Base-by-base conservation (phyloP, 73 alveolate species). In the Paramecium sonneborni region DNA sequence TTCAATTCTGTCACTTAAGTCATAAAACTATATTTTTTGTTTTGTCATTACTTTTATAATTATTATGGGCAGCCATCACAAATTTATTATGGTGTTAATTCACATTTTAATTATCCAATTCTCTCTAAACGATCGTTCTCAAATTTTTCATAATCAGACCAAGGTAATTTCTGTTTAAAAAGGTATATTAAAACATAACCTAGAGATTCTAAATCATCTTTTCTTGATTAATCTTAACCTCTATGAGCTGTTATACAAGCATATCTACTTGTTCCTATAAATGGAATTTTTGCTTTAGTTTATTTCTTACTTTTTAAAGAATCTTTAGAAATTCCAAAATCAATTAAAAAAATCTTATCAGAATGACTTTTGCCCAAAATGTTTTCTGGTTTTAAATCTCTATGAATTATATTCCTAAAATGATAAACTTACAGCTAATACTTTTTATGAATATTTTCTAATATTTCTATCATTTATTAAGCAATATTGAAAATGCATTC, bases 301-400 rank as follows among this genome's bases (percentile, higher is more conserved):
- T 62, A 30, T 30, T 62, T 62, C 28, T 62, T 62, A 62, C 44
- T 62, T 62, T 32, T 10, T 30, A 32, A 8, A 30, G 6, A 26
- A 62, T 62, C 46, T 57, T 79, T 79, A 6, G 90, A n/a, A 24
- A 79, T 79, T 10, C 90, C 90, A 79, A 43, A 79, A 34, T 79
- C 90, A 20, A 79, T 79, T 44, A 79, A 24, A 3, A 10, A 79
- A 30, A 79, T 44, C 28, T 79, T 6, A 46, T 79, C 90, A 21
- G 76, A 39, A 24, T 32, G 41, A 1, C 48, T 28, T 20, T 46
- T 79, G 7, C 76, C 90, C 6, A 79, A 34, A 43, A 79, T 79
- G 24, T 79, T 79, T 46, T 79, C 90, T 41, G 90, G 90, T 44
- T 79, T 79, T 34, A 79, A 44, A 79, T 79, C 90, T 44, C 90